Base-by-base conservation (phyloP, 768 basidiomycete genomes). In the Lactarius vividus region DNA sequence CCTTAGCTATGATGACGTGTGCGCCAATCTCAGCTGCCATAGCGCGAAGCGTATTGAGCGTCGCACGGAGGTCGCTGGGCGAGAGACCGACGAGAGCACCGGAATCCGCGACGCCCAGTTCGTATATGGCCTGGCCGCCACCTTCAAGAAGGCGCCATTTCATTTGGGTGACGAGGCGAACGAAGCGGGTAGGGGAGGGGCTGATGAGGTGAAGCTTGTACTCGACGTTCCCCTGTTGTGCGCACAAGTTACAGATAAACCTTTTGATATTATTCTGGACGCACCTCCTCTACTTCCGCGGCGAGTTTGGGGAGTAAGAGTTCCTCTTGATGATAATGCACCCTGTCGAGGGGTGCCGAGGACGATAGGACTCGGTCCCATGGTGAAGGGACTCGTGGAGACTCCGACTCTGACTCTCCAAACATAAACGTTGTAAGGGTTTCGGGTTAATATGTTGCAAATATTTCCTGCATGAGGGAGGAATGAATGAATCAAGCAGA, bases 21-120 rank as follows among this genome's bases (percentile, higher is more conserved):
- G 93, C 96, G 1, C 94, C 94, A 46, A 98, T 89, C 73, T 96
- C 94, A 29, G 88, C 87, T 0, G 95, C 94, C 96, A 98, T 98
- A 80, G 86, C 87, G 74, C 92, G 92, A 16, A 98, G 84, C 0
- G 95, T 96, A 71, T 88, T 87, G 44, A 98, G 77, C 3, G 90
- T 93, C 70, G 84, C 83, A 64, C 91, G 89, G 69, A 98, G 85
- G 74, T 96, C 89, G 3, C 77, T 75, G 67, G 84, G 79, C 3
- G 83, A 80, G 6, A 98, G 83, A 1, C 96, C 96, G 59, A 97
- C 83, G 33, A 97, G 86, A 4, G 86, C 84, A 1, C 96, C 96
- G 1, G 91, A 89, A 74, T 98, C 96, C 28, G 90, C 88, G 0
- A 98, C 89, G 66, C 76, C 76, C 42, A 79, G 74, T 63, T 87